Evolutionary conservation across 2,329 filamentous ascomycete genomes (phyloP).

Genomic region (Penicillium olsonii): DNA sequence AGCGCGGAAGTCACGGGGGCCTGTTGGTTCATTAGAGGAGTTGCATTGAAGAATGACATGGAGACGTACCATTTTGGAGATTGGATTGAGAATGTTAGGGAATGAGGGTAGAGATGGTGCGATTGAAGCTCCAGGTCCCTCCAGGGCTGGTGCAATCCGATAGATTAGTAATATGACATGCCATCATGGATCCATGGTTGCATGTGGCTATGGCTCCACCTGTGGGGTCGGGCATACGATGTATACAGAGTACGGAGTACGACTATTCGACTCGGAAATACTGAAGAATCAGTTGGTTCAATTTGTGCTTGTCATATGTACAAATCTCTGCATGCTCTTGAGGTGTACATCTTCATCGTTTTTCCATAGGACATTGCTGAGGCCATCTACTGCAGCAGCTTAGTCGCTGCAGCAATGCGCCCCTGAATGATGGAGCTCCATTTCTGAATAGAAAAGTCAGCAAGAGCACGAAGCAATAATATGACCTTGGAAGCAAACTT

Average conservation of each 20-base stretch:
- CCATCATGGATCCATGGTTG: no score
- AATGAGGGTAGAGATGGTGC: background rate
- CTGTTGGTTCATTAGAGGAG: constrained; percentile 6
- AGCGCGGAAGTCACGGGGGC: constrained; percentile 63
- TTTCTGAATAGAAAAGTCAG: constrained; percentile 34
- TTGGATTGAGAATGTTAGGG: background rate
- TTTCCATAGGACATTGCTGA: no score
- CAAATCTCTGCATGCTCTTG: background rate
- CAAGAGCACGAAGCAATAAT: background rate
- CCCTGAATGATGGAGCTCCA: constrained; percentile 42
- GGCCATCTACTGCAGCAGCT: constrained; percentile 28
- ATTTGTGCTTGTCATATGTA: background rate
- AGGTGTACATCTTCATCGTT: background rate
- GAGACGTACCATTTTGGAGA: constrained; percentile 23
- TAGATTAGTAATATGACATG: constrained; percentile 7
- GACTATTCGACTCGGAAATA: no score
- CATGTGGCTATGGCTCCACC: background rate
- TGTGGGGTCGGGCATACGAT: background rate
- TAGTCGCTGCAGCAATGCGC: constrained; percentile 35
- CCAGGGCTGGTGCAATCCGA: constrained; percentile 5
- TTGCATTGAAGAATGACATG: background rate
- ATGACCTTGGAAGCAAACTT: constrained; percentile 37
- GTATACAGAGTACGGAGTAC: no score
- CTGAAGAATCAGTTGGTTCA: background rate
- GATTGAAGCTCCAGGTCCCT: background rate